Conservation (phyloP, 2,329 filamentous ascomycete species). For the Achaetomium macrosporum region DNA sequence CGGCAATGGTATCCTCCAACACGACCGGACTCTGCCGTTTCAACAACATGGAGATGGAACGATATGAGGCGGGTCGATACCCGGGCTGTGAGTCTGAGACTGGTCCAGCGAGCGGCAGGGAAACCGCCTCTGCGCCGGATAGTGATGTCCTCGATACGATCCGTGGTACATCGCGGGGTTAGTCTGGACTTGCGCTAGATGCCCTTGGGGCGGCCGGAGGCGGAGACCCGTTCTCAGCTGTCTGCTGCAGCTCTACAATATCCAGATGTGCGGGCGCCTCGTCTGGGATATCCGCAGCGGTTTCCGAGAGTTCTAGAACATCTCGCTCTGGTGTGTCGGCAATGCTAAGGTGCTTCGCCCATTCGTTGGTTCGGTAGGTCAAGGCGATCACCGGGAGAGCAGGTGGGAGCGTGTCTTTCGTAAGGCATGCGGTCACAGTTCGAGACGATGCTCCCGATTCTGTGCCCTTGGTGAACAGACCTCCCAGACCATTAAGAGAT, state of each 20-base stretch:
- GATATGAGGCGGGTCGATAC: conserved; percentile 3
- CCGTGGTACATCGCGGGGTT: conserved; percentile 15
- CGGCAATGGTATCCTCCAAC: conserved; percentile 37
- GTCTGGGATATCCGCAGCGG: conserved; percentile 30
- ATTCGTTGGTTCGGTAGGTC: conserved; percentile 88
- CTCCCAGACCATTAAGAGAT: background rate
- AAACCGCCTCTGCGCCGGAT: conserved; percentile 6
- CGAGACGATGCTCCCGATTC: conserved; percentile 39
- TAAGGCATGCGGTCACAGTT: conserved; percentile 45
- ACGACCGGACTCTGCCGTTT: conserved; percentile 16
- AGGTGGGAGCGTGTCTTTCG: conserved; percentile 59
- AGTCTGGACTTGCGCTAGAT: conserved; percentile 27
- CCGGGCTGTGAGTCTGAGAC: conserved; percentile 8
- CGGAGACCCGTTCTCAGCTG: conserved; percentile 46
- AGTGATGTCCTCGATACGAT: conserved; percentile 27
- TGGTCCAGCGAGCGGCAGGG: background rate
- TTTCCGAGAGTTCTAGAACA: conserved; percentile 42
- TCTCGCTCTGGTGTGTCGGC: conserved; percentile 69
- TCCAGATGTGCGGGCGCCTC: conserved; percentile 59
- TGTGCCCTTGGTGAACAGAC: background rate
- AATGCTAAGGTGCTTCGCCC: conserved; percentile 80
- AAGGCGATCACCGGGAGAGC: conserved; percentile 70
- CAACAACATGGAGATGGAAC: conserved; percentile 23
- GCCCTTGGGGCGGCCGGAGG: conserved; percentile 32
- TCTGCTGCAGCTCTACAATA: conserved; percentile 59